These are phyloP conservation scores for Cyberlindnera petersonii DNA, from an alignment of 805 yeast species.

Conservation along the genomic window DNA sequence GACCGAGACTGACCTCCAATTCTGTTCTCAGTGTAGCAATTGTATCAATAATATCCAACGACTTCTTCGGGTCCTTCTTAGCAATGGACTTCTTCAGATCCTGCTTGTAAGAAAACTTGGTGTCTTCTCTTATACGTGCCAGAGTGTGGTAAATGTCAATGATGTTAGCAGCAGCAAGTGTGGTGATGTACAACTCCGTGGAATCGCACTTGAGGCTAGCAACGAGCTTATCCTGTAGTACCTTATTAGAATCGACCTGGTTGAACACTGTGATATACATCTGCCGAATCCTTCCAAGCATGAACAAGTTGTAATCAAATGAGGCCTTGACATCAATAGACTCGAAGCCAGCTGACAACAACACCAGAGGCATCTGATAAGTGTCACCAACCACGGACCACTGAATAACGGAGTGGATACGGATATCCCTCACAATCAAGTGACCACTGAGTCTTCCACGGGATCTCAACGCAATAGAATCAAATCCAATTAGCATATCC, in stretches of 20 bases:
- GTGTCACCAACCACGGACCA: conserved; percentile 55
- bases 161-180: conserved; percentile 79
- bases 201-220: conserved; percentile 47
- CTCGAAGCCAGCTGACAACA: conserved; percentile 53
- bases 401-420: conserved; percentile 60
- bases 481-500: conserved; percentile 57
- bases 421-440: conserved; percentile 45
- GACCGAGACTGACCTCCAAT: conserved; percentile 57
- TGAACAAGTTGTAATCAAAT: conserved; percentile 83
- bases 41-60: conserved; percentile 27
- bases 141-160: conserved; percentile 73
- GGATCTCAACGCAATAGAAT: conserved; percentile 46
- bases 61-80: conserved; percentile 11
- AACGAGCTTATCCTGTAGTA: conserved; percentile 56
- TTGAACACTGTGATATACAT: conserved; percentile 60
- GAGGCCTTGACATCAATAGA: conserved; percentile 57
- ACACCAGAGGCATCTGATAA: conserved; percentile 62
- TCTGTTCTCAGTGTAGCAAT: conserved; percentile 54
- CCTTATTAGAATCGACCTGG: conserved; percentile 47
- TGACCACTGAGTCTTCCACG: conserved; percentile 81
- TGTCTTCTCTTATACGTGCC: conserved; percentile 68
- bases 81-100: conserved; percentile 56
- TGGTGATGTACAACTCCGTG: conserved; percentile 65
- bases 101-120: conserved; percentile 66
- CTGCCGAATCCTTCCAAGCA: conserved; percentile 50